phyloP scores from a whole-genome alignment of 2,329 filamentous ascomycete genomes.

The Xylariaceae sp. region DNA sequence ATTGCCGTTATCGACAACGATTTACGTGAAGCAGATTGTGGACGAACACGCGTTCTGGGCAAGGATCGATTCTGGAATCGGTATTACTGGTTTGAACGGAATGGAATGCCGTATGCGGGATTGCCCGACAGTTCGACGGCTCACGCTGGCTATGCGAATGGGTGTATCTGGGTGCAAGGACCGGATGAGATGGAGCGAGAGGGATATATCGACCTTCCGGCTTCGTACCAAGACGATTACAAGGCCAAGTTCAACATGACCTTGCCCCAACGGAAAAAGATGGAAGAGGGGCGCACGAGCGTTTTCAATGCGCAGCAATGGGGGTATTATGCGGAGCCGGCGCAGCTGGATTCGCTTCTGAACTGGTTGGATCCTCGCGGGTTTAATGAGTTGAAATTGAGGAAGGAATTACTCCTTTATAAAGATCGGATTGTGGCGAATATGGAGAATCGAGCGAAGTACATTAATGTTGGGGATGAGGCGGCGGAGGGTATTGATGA shows the following conservation, averaged over 20 bases:
- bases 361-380: slow-evolving; percentile 86
- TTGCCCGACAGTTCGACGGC: slow-evolving; percentile 84
- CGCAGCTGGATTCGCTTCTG: slow-evolving; percentile 71
- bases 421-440: slow-evolving; percentile 69
- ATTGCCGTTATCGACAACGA: slow-evolving; percentile 86
- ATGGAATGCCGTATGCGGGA: slow-evolving; percentile 93
- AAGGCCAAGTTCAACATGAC: slow-evolving; percentile 72
- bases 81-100: slow-evolving; percentile 99
- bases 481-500: too few species aligned
- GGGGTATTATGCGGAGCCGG: slow-evolving; percentile 83
- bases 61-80: slow-evolving; percentile 97
- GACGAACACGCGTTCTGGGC: slow-evolving; percentile 80
- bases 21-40: slow-evolving; percentile 87
- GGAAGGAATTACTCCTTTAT: slow-evolving; percentile 77
- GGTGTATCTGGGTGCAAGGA: slow-evolving; percentile 92
- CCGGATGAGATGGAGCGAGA: slow-evolving; percentile 82
- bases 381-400: slow-evolving; percentile 76
- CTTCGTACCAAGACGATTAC: slow-evolving; percentile 70
- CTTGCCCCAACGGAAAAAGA: slow-evolving; percentile 74
- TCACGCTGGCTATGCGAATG: slow-evolving; percentile 83
- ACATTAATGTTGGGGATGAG: slow-evolving; percentile 45
- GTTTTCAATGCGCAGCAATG: slow-evolving; percentile 75
- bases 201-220: slow-evolving; percentile 74
- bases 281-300: slow-evolving; percentile 78
- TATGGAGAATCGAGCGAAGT: slow-evolving; percentile 74